Evolutionary conservation across 2,329 filamentous ascomycete species (phyloP).

Genomic region (Keithomyces neogunnii): DNA sequence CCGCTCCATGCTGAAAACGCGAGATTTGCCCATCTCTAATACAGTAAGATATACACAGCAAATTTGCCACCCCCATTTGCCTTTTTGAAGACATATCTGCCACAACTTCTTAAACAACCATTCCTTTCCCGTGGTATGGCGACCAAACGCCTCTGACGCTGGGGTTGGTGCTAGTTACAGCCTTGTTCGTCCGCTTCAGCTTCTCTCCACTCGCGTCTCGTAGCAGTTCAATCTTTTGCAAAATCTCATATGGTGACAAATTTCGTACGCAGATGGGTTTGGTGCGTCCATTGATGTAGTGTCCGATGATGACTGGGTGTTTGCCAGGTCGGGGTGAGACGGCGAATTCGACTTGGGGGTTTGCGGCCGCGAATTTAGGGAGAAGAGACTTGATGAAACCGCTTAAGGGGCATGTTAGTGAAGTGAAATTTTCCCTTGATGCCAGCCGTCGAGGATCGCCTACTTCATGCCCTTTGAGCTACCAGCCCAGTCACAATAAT

Average conservation of each 20-base stretch:
- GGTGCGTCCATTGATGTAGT: slow-evolving; percentile 84
- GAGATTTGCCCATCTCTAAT: slow-evolving; percentile 13
- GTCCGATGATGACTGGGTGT: slow-evolving; percentile 80
- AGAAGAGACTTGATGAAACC: slow-evolving; percentile 74
- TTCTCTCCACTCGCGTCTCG: slow-evolving; percentile 70
- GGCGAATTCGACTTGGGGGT: slow-evolving; percentile 85
- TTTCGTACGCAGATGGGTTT: slow-evolving; percentile 88
- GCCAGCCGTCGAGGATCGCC: slow-evolving; percentile 14
- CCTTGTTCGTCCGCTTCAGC: slow-evolving; percentile 54
- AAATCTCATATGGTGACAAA: slow-evolving; percentile 68
- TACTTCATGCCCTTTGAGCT: slow-evolving; percentile 95
- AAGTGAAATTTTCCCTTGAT: neutral
- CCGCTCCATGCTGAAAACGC: slow-evolving; percentile 18
- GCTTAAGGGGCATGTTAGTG: slow-evolving; percentile 33
- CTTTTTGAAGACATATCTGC: neutral
- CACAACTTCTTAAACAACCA: slow-evolving; percentile 35
- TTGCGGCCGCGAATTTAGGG: slow-evolving; percentile 65
- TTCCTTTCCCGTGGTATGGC: slow-evolving; percentile 56
- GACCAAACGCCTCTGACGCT: slow-evolving; percentile 65
- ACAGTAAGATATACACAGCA: slow-evolving; percentile 19
- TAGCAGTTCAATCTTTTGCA: slow-evolving; percentile 68
- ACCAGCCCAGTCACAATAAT: slow-evolving; percentile 95
- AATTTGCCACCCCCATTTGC: neutral
- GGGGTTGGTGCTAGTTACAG: slow-evolving; percentile 54
- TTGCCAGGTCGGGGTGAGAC: slow-evolving; percentile 84